phyloP scores from a whole-genome alignment of 179 eudicot genomes.

The Sideroxylon spinosum region DNA sequence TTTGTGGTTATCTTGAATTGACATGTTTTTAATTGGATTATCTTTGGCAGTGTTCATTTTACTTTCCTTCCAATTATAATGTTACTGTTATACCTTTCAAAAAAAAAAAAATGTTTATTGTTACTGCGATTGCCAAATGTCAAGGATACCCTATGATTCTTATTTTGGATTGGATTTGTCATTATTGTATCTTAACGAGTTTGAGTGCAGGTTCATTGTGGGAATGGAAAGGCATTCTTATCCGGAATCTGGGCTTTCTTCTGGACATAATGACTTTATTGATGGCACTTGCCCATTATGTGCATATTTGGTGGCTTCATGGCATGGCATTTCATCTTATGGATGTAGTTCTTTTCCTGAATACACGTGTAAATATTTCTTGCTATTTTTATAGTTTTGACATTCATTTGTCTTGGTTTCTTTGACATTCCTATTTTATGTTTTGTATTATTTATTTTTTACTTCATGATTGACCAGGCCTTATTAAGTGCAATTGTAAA shows the following conservation, averaged over 20 bases:
- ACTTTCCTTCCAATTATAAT: background rate
- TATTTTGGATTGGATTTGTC: slow-evolving; percentile 9
- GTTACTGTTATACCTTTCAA: too few species aligned
- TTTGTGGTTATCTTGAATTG: background rate
- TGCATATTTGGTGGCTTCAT: slow-evolving; percentile 97
- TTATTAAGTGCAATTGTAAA: slow-evolving; percentile 62
- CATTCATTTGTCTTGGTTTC: slow-evolving; percentile 3
- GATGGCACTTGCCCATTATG: slow-evolving; percentile 95
- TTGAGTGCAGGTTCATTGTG: slow-evolving; percentile 69
- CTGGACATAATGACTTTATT: slow-evolving; percentile 90
- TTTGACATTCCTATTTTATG: background rate
- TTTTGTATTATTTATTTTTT: background rate
- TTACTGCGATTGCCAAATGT: slow-evolving; percentile 4
- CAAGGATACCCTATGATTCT: slow-evolving; percentile 1
- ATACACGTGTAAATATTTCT: slow-evolving; percentile 67
- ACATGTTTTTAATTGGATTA: slow-evolving; percentile 9
- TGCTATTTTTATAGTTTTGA: background rate
- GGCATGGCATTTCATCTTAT: slow-evolving; percentile 96
- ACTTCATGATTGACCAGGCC: slow-evolving; percentile 45
- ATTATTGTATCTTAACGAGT: slow-evolving; percentile 15
- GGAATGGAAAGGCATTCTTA: slow-evolving; percentile 90
- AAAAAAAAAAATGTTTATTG: too few species aligned
- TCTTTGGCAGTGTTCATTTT: background rate
- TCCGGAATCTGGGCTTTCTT: slow-evolving; percentile 76
- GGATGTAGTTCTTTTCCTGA: slow-evolving; percentile 85